Conservation (phyloP, 495 filamentous ascomycete species). For the Lindgomyces ingoldianus region DNA sequence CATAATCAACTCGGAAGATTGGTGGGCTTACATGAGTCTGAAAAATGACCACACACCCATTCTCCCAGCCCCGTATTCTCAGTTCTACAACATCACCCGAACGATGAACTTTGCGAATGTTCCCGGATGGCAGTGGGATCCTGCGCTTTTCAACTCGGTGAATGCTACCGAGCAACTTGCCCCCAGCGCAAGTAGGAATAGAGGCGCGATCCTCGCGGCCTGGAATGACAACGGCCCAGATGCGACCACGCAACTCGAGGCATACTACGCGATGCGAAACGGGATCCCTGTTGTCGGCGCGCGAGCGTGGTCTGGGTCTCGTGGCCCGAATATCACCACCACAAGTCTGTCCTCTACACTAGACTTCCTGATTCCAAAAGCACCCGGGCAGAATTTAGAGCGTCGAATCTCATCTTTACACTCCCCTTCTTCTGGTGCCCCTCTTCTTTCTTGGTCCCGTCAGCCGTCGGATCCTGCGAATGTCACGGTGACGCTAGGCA, state of each 20-base stretch:
- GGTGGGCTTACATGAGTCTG: slow-evolving; percentile 59
- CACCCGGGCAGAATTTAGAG: slow-evolving; percentile 55
- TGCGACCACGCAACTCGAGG: slow-evolving; percentile 57
- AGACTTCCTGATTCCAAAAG: slow-evolving; percentile 45
- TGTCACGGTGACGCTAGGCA: slow-evolving; percentile 40
- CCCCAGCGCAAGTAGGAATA: slow-evolving; percentile 42
- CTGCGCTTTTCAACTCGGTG: slow-evolving; percentile 51
- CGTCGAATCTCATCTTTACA: slow-evolving; percentile 31
- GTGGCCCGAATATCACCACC: slow-evolving; percentile 44
- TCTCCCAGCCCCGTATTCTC: slow-evolving; percentile 55
- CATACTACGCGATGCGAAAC: slow-evolving; percentile 55
- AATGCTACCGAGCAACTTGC: slow-evolving; percentile 48
- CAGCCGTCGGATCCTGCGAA: not conserved
- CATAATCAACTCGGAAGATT: slow-evolving; percentile 58
- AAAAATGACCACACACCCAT: slow-evolving; percentile 59
- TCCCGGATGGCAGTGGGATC: slow-evolving; percentile 54
- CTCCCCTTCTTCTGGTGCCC: not conserved
- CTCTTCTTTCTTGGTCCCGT: slow-evolving; percentile 18
- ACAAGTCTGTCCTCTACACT: slow-evolving; percentile 41
- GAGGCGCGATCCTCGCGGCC: slow-evolving; percentile 55
- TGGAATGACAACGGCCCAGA: slow-evolving; percentile 62
- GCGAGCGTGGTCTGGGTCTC: slow-evolving; percentile 50
- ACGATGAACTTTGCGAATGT: slow-evolving; percentile 52
- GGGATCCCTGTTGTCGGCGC: slow-evolving; percentile 54
- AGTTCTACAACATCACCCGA: slow-evolving; percentile 54